Base-by-base conservation (phyloP, 2,329 filamentous ascomycete genomes). In the Xylaria sp. region DNA sequence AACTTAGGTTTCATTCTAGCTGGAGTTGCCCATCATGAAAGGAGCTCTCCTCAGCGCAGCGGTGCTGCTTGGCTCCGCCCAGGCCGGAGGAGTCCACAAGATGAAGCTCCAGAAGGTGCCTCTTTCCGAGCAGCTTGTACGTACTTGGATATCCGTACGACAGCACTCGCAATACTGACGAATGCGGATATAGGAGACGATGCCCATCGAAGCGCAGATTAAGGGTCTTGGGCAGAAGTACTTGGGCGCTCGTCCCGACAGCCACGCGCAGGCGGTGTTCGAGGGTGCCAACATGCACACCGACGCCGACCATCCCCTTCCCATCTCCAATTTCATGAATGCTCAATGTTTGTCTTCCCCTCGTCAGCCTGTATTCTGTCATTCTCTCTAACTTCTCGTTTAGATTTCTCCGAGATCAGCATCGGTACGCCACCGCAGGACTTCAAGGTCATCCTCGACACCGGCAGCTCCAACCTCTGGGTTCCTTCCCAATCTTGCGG, bases 401-500 rank as follows among this genome's bases (percentile, higher is more conserved):
- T 65, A 96, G 94, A 99, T 85, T 99, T 97, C 87, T 96, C 94
- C 71, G 93, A 97, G 79, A 97, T 99, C 78, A 86, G 88, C 71
- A 87, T 99, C 77, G 95, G 95, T 69, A 94, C 89, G 51, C 95
- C 95, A 69, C 89, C 95, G 35, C 95, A 99, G 83, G 85, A 82
- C 71, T 99, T 99, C 89, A 99, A 99, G 87, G 96, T 99, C 70
- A 91, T 99, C 68, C 90, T 99, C 68, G 95, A 99, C 79, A 99
- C 95, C 28, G 95, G 95, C 73, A 97, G 93, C 85, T 98, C 95
- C 78, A 99, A 99, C 84, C 87, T 99, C 67, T 99, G 96, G 96
- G 94, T 99, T 64, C 96, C 96, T 40, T 97, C 94, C 23, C 84
- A 87, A 60, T 85, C 92, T 75, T 99, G 96, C 79, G 89, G 87